These are phyloP conservation scores for Scheffersomyces illinoinensis DNA, from an alignment of 1,139 yeast species.

Conservation along the genomic window DNA sequence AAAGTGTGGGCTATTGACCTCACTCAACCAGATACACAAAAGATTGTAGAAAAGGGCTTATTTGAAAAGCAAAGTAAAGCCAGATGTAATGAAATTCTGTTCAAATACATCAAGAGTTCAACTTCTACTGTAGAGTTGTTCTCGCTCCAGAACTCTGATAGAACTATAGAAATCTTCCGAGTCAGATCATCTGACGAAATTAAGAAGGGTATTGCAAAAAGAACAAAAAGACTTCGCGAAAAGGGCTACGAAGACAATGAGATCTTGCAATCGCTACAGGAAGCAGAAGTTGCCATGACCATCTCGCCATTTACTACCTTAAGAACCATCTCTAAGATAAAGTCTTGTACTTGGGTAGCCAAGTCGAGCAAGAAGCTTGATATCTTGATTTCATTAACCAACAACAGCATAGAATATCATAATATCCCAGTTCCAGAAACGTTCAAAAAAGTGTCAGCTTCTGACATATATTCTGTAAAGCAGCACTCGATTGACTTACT, in stretches of 20 bases:
- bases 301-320: conserved; percentile 65
- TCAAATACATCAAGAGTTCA: conserved; percentile 40
- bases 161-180: conserved; percentile 80
- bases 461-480: conserved; percentile 32
- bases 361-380: conserved; percentile 52
- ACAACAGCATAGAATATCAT: conserved; percentile 76
- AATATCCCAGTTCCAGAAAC: conserved; percentile 51
- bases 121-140: conserved; percentile 44
- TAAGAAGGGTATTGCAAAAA: conserved; percentile 71
- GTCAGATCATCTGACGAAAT: conserved; percentile 78
- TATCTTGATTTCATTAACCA: conserved; percentile 62
- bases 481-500: conserved; percentile 63
- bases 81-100: conserved; percentile 64
- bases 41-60: conserved; percentile 61
- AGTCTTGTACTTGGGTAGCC: conserved; percentile 56
- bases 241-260: conserved; percentile 67
- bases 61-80: conserved; percentile 80
- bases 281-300: conserved; percentile 58
- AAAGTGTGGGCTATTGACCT: conserved; percentile 79
- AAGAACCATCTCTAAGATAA: conserved; percentile 58
- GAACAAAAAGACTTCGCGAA: conserved; percentile 76
- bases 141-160: conserved; percentile 74
- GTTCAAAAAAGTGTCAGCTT: conserved; percentile 46
- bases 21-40: conserved; percentile 48
- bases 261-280: conserved; percentile 51